Conservation (phyloP, 2,329 filamentous ascomycete species). For the Monosporascus sp. region DNA sequence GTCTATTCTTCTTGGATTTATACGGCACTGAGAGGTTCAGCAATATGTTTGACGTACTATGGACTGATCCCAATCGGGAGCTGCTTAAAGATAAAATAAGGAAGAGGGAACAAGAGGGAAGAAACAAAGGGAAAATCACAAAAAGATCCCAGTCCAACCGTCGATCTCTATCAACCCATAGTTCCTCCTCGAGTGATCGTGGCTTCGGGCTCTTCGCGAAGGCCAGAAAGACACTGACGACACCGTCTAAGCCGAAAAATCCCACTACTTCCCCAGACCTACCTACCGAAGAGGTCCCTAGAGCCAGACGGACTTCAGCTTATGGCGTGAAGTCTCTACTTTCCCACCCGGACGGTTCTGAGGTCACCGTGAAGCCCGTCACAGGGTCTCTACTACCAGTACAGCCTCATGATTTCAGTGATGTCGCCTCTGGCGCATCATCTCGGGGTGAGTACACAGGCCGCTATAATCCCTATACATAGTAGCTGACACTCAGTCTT, state of each 20-base stretch:
- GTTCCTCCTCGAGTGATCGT: constrained; percentile 35
- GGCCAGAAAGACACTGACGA: constrained; percentile 28
- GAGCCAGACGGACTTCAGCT: constrained; percentile 13
- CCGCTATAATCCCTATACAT: neutral
- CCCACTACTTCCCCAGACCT: neutral
- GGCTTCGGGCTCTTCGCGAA: constrained; percentile 41
- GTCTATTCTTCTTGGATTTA: neutral
- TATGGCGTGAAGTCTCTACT: constrained; percentile 21
- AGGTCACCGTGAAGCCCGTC: constrained; percentile 13
- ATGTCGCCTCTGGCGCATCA: constrained; percentile 23
- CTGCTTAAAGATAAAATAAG: constrained; percentile 47
- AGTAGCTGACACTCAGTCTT: constrained; percentile 11
- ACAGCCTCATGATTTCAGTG: constrained; percentile 13
- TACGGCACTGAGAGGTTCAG: neutral
- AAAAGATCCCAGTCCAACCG: constrained; percentile 22
- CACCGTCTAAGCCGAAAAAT: constrained; percentile 14
- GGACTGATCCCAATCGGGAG: constrained; percentile 51
- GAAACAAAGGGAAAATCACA: constrained; percentile 26
- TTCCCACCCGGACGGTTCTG: constrained; percentile 14
- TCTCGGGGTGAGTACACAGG: constrained; percentile 26
- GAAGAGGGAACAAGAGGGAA: constrained; percentile 39
- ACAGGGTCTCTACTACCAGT: constrained; percentile 11
- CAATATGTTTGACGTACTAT: constrained; percentile 54
- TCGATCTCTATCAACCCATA: constrained; percentile 38
- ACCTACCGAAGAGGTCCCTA: constrained; percentile 6